Conservation (phyloP, 1,284 basidiomycete genomes). For the Neotropicomus parvogracilis region DNA sequence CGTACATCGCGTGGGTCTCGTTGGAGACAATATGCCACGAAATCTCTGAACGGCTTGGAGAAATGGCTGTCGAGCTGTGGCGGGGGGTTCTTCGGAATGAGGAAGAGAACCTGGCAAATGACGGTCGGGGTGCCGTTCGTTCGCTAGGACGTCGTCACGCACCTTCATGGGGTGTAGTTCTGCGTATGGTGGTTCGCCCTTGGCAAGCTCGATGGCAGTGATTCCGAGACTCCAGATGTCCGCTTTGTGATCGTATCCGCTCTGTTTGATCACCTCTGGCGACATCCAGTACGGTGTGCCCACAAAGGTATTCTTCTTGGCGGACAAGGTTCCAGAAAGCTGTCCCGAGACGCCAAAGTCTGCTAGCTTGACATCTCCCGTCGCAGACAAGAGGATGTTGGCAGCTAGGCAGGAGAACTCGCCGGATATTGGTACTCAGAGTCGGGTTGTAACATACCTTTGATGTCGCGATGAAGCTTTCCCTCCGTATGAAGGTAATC, state of each 20-base stretch:
- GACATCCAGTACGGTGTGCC: conserved; percentile 99
- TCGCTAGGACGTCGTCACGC: conserved; percentile 5
- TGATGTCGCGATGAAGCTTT: conserved; percentile 97
- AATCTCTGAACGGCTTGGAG: conserved; percentile 90
- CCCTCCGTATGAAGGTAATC: conserved; percentile 96
- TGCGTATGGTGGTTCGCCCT: conserved; percentile 96
- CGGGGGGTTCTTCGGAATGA: conserved; percentile 97
- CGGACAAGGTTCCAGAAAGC: conserved; percentile 88
- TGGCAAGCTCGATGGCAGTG: conserved; percentile 95
- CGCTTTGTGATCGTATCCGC: conserved; percentile 97
- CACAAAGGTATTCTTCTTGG: conserved; percentile 99
- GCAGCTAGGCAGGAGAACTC: conserved; percentile 56
- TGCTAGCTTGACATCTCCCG: conserved; percentile 96
- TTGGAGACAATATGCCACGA: conserved; percentile 89
- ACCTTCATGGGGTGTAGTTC: conserved; percentile 99
- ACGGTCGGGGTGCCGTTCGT: conserved; percentile 1
- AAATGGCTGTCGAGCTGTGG: conserved; percentile 87
- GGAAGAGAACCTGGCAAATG: conserved; percentile 78
- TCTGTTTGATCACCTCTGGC: conserved; percentile 99
- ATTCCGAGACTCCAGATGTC: conserved; percentile 98
- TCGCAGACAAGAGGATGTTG: conserved; percentile 90
- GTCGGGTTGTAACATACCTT: conserved; percentile 53
- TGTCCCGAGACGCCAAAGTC: conserved; percentile 99
- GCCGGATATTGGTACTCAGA: conserved; percentile 2
- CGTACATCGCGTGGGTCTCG: conserved; percentile 88